phyloP scores from a whole-genome alignment of 2,329 filamentous ascomycete genomes.

The Fusarium verticillioides region DNA sequence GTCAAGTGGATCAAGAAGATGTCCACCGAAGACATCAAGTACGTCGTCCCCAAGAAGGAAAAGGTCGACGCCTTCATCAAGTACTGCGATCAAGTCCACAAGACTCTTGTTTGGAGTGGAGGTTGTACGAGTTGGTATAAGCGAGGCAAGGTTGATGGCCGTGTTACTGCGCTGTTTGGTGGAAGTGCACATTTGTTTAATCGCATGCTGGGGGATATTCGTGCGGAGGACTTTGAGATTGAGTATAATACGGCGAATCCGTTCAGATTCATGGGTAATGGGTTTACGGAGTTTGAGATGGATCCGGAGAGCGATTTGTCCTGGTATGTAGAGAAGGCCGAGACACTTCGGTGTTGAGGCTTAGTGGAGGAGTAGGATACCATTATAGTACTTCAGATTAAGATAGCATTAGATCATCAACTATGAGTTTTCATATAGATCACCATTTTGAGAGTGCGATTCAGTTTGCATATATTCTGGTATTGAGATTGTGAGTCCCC shows the following conservation, averaged over 20 bases:
- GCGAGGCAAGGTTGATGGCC: constrained; percentile 25
- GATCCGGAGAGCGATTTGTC: constrained; percentile 35
- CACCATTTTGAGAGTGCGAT: neutral
- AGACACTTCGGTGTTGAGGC: constrained; percentile 1
- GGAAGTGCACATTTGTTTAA: constrained; percentile 39
- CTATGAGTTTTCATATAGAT: neutral
- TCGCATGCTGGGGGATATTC: constrained; percentile 36
- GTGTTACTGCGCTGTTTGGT: constrained; percentile 37
- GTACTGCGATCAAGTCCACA: constrained; percentile 37
- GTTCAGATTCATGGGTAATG: constrained; percentile 39
- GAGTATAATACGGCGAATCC: constrained; percentile 32
- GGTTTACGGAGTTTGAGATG: constrained; percentile 40
- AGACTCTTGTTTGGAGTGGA: constrained; percentile 39
- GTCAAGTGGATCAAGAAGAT: constrained; percentile 42
- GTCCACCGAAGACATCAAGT: constrained; percentile 37
- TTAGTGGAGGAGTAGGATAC: neutral
- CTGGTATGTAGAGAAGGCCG: constrained; percentile 40
- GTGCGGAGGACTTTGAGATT: constrained; percentile 38
- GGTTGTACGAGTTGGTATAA: constrained; percentile 40
- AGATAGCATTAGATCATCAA: neutral
- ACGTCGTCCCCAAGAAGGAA: constrained; percentile 35
- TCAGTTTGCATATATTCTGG: too few relatives aligned
- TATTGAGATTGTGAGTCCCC: rapidly evolving
- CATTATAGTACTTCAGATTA: neutral
- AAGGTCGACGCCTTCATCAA: constrained; percentile 40